Base-by-base conservation (phyloP, 2,329 filamentous ascomycete genomes). In the Aschersonia sp. region DNA sequence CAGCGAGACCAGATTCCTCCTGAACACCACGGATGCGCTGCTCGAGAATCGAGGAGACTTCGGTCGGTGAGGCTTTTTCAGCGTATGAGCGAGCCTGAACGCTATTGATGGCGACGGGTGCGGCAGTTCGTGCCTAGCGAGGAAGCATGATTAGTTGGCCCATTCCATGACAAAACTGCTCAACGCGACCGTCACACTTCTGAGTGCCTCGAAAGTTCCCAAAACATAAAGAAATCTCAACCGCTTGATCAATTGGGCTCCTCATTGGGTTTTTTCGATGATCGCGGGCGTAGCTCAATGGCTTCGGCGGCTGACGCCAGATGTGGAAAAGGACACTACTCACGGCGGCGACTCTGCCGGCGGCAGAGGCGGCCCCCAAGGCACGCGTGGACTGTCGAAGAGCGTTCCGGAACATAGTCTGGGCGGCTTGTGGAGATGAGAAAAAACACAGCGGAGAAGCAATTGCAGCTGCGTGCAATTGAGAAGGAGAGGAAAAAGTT, bases 11-110 rank as follows among this genome's bases (percentile, higher is more conserved):
- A 67, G 87, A 78, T 78, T 97, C 92, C 77, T 97, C 92, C 74
- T 94, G 86, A 60, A 97, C 88, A 78, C 92, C 92, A 69, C 92
- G 87, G 67, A 98, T 98, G 74, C 89, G 82, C 82, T 97, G 91
- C 79, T 97, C 92, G 68, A 98, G 86, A 72, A 98, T 97, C 61
- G 91, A 96, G 61, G 92, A 97, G 63, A 97, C 91, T 79, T 98
- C 92, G 64, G 91, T 98, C 62, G 92, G 92, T 52, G 89, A 73
- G 64, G 92, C 89, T 81, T 97, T 97, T 60, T 87, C 75, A 68
- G 88, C 91, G 75, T 95, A 97, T 72, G 79, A 80, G 74, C 92
- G 87, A 69, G 82, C 72, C 51, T 52, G 53, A 64, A 78, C 38
- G 43, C 47, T 75, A 75, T 80, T 84, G 76, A 83, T 73, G 69